A percentile compares a stretch with the other conserved stretches of the same genome.
Evolutionary conservation across 1,284 basidiomycete species (phyloP).

Genomic region (Laetiporus sulphureus): DNA sequence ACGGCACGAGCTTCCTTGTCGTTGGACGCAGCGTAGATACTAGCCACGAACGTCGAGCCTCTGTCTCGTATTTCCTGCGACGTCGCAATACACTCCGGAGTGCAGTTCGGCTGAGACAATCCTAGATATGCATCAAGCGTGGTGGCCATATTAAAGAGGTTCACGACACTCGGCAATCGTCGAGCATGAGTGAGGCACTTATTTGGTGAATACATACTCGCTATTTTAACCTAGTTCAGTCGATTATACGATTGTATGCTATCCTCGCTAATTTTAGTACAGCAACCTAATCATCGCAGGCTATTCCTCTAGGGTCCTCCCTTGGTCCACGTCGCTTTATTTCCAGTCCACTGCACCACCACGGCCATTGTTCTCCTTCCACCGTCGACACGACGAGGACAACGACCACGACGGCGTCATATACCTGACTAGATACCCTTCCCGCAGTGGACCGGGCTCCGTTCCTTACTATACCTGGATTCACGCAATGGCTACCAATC

Average conservation of each 20-base stretch:
- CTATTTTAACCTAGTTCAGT: too few relatives aligned
- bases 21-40: slow-evolving; percentile 47
- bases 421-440: background rate
- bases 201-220: too few relatives aligned
- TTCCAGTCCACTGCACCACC: background rate
- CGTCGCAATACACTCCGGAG: slow-evolving; percentile 43
- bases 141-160: too few relatives aligned
- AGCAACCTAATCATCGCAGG: too few relatives aligned
- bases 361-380: slow-evolving; percentile 4
- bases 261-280: too few relatives aligned
- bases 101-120: slow-evolving; percentile 32
- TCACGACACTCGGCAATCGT: too few relatives aligned
- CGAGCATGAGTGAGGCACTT: too few relatives aligned
- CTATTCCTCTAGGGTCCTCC: background rate
- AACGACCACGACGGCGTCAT: slow-evolving; percentile 6
- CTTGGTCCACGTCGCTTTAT: background rate
- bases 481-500: slow-evolving; percentile 14
- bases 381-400: slow-evolving; percentile 1
- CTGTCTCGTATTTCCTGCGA: slow-evolving; percentile 70
- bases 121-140: slow-evolving; percentile 49
- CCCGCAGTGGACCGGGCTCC: slow-evolving; percentile 13
- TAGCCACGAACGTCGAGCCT: slow-evolving; percentile 59
- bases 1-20: slow-evolving; percentile 40
- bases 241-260: too few relatives aligned
- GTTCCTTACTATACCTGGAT: slow-evolving; percentile 7